Evolutionary conservation across 2,329 filamentous ascomycete species (phyloP).

Genomic region (Lachnellula hyalina): DNA sequence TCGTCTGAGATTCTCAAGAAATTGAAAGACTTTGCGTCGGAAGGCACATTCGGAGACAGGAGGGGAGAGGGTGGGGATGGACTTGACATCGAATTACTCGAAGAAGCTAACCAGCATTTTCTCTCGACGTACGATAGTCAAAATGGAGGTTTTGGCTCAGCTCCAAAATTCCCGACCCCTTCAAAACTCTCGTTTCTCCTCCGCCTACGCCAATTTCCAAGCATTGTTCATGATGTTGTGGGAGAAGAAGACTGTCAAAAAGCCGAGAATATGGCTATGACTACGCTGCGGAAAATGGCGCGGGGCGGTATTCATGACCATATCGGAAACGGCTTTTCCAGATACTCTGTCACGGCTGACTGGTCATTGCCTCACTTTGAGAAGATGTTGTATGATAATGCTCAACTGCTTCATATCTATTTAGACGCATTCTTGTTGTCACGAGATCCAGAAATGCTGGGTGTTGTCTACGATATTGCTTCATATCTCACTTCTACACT

Average conservation of each 20-base stretch:
- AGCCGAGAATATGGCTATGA: constrained; percentile 72
- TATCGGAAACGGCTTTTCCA: constrained; percentile 70
- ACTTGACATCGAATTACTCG: constrained; percentile 82
- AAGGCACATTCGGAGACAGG: constrained; percentile 61
- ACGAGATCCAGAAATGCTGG: constrained; percentile 63
- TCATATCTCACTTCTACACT: constrained; percentile 81
- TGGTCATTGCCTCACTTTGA: constrained; percentile 97
- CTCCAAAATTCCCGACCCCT: constrained; percentile 87
- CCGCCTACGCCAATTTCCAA: constrained; percentile 64
- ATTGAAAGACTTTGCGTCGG: constrained; percentile 80
- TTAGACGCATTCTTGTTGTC: constrained; percentile 70
- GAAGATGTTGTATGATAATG: constrained; percentile 93
- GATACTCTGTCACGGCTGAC: constrained; percentile 85
- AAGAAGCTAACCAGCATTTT: constrained; percentile 83
- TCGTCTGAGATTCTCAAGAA: constrained; percentile 77
- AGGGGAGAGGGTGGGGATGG: constrained; percentile 52
- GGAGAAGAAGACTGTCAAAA: constrained; percentile 70
- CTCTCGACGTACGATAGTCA: constrained; percentile 71
- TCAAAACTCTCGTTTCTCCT: constrained; percentile 80
- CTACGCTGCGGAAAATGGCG: constrained; percentile 75
- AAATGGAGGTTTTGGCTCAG: constrained; percentile 72
- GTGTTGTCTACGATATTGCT: constrained; percentile 74
- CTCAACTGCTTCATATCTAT: constrained; percentile 76
- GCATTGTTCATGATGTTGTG: constrained; percentile 77
- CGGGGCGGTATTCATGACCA: constrained; percentile 68